phyloP scores from a whole-genome alignment of 495 filamentous ascomycete species.

The Daldinia concentrica region DNA sequence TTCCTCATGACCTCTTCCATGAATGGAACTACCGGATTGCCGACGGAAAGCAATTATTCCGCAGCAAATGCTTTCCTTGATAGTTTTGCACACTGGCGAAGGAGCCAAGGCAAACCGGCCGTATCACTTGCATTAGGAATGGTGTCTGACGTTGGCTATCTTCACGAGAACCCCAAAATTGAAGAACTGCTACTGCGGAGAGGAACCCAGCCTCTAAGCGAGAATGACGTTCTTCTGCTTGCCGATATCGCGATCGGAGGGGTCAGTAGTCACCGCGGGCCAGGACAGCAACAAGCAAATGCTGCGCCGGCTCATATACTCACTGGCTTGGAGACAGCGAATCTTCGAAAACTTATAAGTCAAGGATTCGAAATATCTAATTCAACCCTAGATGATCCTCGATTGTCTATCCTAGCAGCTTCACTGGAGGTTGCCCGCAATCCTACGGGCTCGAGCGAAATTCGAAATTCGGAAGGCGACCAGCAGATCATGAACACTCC shows the following conservation, averaged over 20 bases:
- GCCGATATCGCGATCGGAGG: background rate
- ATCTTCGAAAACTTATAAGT: background rate
- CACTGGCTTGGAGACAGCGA: background rate
- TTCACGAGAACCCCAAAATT: conserved; percentile 48
- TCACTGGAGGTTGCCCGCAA: background rate
- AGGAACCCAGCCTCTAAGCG: conserved; percentile 36
- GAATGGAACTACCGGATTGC: conserved; percentile 44
- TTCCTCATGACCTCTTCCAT: conserved; percentile 54
- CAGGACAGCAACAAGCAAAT: background rate
- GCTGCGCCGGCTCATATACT: background rate
- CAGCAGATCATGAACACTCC: background rate
- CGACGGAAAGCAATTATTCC: conserved; percentile 46
- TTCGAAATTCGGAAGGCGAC: background rate
- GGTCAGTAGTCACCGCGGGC: background rate
- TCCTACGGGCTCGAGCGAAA: background rate
- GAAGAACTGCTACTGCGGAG: conserved; percentile 40
- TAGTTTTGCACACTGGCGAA: background rate
- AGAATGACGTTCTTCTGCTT: background rate
- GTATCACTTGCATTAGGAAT: conserved; percentile 38
- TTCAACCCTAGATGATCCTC: background rate
- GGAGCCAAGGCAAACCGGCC: conserved; percentile 31
- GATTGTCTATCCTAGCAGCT: background rate
- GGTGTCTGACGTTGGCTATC: conserved; percentile 43
- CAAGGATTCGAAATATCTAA: background rate
- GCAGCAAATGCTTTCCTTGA: background rate